Base-by-base conservation (phyloP, 805 yeast genomes). In the Yarrowia osloensis region DNA sequence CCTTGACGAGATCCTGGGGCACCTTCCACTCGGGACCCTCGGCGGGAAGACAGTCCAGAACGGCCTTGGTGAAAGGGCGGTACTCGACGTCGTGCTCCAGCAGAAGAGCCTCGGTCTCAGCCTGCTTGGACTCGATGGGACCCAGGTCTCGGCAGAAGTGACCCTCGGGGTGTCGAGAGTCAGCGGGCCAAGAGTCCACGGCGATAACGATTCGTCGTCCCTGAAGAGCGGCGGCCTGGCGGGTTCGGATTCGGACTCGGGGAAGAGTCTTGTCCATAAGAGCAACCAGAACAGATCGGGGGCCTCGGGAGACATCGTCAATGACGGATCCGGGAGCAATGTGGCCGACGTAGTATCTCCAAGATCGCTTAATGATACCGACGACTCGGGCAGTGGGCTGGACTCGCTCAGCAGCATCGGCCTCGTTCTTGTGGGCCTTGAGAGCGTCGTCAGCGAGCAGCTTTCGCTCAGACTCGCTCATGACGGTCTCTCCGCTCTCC, bases 321-420 rank as follows among this genome's bases (percentile, higher is more conserved):
- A 81, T 77, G 1, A 89, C 88, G 2, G 96, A 88, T 40, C 87
- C 83, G 49, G 91, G 88, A 2, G 94, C 88, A 69, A 95, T 82
- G 76, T 93, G 97, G 15, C 99, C 99, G 42, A 95, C 99, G 74
- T 93, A 95, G 71, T 88, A 87, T 76, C 99, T 85, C 99, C 99
- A 95, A 69, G 94, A 90, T 77, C 99, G 85, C 78, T 91, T 88
- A 47, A 87, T 80, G 28, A 95, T 84, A 31, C 97, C 96, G 13
- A 95, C 98, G 39, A 95, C 89, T 71, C 86, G 85, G 2, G 96
- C 98, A 0, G 99, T 94, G n/a, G 98, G 99, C 74, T 89, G 92
- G 24, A 88, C 76, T 70, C 84, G 84, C 24, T 76, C 77, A 19
- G 79, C 83, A 3, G 79, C 81, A 31, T 72, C 57, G 3, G 28